These are phyloP conservation scores for Sherardia arvensis DNA, from an alignment of 257 asterid genomes.

Conservation along the genomic window DNA sequence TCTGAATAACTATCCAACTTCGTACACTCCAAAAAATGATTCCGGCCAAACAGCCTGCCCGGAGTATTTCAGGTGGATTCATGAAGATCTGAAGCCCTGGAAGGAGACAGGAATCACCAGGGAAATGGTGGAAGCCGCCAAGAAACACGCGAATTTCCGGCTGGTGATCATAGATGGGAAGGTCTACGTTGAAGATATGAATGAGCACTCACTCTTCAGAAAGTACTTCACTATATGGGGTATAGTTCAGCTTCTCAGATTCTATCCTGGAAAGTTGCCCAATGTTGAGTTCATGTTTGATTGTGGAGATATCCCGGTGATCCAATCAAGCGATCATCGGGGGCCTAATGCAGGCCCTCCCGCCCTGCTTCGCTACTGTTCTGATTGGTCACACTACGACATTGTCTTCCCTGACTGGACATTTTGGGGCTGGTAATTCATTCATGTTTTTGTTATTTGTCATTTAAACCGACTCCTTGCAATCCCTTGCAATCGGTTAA, in stretches of 20 bases:
- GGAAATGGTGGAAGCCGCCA: slow-evolving; percentile 18
- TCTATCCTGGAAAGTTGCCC: slow-evolving; percentile 25
- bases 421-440: slow-evolving; percentile 88
- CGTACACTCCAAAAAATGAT: not conserved
- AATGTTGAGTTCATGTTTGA: slow-evolving; percentile 28
- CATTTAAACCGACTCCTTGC: not conserved
- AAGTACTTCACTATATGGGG: slow-evolving; percentile 26
- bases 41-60: slow-evolving; percentile 17
- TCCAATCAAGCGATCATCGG: slow-evolving; percentile 18
- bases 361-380: slow-evolving; percentile 74
- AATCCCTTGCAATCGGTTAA: not conserved
- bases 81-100: slow-evolving; percentile 29
- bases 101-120: slow-evolving; percentile 19
- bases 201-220: slow-evolving; percentile 5
- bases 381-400: slow-evolving; percentile 65
- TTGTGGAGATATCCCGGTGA: slow-evolving; percentile 20
- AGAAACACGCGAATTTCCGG: slow-evolving; percentile 17
- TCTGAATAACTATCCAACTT: slow-evolving; percentile 22
- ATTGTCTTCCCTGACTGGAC: slow-evolving; percentile 94
- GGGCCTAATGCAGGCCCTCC: slow-evolving; percentile 35
- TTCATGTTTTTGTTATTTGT: not conserved
- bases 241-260: slow-evolving; percentile 17
- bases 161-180: slow-evolving; percentile 24
- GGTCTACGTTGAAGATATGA: slow-evolving; percentile 12
- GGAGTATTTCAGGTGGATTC: slow-evolving; percentile 23